These are phyloP conservation scores for Staphylotrichum longicolle DNA, from an alignment of 495 filamentous ascomycete species.

Conservation along the genomic window DNA sequence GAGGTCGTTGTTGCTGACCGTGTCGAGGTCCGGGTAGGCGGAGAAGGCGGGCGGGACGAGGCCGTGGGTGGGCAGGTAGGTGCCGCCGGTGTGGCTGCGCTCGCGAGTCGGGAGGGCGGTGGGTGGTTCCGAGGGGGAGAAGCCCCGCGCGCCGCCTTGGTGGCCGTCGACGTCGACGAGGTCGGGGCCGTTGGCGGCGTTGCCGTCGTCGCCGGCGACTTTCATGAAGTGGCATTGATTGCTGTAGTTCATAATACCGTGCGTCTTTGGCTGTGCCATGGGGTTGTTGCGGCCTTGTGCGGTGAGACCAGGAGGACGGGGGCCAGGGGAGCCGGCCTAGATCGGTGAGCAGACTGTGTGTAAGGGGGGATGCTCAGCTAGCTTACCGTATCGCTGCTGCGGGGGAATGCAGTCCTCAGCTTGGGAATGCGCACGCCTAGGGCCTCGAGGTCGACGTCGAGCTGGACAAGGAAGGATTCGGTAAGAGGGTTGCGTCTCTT, in stretches of 20 bases:
- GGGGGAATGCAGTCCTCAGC: conserved; percentile 49
- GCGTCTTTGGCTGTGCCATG: not conserved
- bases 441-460: conserved; percentile 87
- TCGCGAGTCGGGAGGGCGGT: conserved; percentile 34
- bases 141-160: conserved; percentile 15
- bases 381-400: conserved; percentile 51
- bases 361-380: too few relatives aligned
- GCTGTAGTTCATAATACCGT: conserved; percentile 23
- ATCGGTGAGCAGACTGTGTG: too few relatives aligned
- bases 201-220: conserved; percentile 32
- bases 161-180: conserved; percentile 31
- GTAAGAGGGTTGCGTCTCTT: conserved; percentile 88
- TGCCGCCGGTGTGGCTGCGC: conserved; percentile 22
- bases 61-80: conserved; percentile 28
- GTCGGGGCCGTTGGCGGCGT: conserved; percentile 31
- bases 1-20: conserved; percentile 36
- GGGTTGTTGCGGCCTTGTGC: conserved; percentile 1
- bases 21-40: conserved; percentile 24
- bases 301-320: conserved; percentile 1
- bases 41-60: conserved; percentile 34
- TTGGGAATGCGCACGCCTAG: conserved; percentile 53
- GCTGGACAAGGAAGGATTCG: conserved; percentile 90
- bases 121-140: conserved; percentile 28
- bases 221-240: conserved; percentile 40
- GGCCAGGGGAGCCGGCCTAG: conserved; percentile 19